A percentile compares a stretch with the other conserved stretches of the same genome.
phyloP scores from a whole-genome alignment of 176 grass and related monocot species.

The Zoysia pacifica region DNA sequence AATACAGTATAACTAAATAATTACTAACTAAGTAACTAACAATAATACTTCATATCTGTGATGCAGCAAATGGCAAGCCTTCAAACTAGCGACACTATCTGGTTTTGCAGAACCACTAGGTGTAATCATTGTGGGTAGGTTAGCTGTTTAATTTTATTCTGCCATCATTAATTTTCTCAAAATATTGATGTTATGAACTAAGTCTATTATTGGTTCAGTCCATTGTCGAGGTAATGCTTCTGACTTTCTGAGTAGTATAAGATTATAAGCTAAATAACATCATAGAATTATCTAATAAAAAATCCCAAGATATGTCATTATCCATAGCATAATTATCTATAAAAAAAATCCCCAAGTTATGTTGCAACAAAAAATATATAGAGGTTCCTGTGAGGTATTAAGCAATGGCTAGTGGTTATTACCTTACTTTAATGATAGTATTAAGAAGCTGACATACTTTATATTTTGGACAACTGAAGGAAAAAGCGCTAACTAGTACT shows the following conservation, averaged over 20 bases:
- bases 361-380: neutral
- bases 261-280: neutral
- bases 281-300: neutral
- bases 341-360: neutral
- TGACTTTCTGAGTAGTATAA: no score
- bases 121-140: slow-evolving; percentile 85
- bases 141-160: slow-evolving; percentile 15
- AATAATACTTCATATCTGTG: slow-evolving; percentile 40
- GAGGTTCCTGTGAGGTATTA: neutral
- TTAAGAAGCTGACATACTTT: neutral
- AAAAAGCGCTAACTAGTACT: neutral
- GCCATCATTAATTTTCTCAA: neutral
- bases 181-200: slow-evolving; percentile 1
- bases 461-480: neutral
- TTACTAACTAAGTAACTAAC: neutral
- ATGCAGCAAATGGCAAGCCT: slow-evolving; percentile 98
- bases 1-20: neutral
- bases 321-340: neutral
- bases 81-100: slow-evolving; percentile 89
- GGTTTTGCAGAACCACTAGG: slow-evolving; percentile 94
- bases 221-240: neutral
- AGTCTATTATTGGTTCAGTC: neutral
- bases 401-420: neutral
- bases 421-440: slow-evolving; percentile 1
- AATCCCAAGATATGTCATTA: neutral